These are phyloP conservation scores for Skeletonema costatum DNA, from an alignment of 108 stramenopile species.

Conservation along the genomic window DNA sequence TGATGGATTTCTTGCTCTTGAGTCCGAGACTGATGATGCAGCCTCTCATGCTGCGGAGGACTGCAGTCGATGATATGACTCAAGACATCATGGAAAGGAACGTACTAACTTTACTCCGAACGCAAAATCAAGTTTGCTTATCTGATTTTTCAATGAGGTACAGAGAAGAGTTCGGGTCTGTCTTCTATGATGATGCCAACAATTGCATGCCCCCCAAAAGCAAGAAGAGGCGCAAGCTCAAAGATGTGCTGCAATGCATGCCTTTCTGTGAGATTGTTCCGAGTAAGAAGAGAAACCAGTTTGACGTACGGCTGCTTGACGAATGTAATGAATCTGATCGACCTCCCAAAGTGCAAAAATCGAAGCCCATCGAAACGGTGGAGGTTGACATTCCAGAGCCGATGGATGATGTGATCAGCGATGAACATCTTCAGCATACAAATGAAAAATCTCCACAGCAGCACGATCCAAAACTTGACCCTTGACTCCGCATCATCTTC, in stretches of 20 bases:
- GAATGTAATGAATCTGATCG: neutral
- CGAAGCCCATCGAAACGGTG: neutral
- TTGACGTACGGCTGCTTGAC: neutral
- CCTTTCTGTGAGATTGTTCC: neutral
- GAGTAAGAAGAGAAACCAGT: neutral
- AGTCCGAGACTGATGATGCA: neutral
- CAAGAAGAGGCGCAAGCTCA: slow-evolving; percentile 13
- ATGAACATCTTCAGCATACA: neutral
- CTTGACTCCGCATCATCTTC: neutral
- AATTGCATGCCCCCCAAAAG: neutral
- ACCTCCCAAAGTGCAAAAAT: neutral
- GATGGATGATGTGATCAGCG: neutral
- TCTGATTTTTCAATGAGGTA: slow-evolving; percentile 8
- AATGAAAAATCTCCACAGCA: neutral
- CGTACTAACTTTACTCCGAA: neutral
- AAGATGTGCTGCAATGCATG: slow-evolving; percentile 4
- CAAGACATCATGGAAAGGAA: neutral
- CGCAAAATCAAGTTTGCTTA: neutral
- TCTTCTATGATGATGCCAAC: neutral
- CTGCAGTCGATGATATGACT: neutral
- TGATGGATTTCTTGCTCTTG: neutral
- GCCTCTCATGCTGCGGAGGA: neutral
- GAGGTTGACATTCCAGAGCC: neutral
- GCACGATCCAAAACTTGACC: neutral
- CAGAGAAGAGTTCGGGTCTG: slow-evolving; percentile 4